Base-by-base conservation (phyloP, 371 early-diverging fungal species). In the Rhizopus microsporus region DNA sequence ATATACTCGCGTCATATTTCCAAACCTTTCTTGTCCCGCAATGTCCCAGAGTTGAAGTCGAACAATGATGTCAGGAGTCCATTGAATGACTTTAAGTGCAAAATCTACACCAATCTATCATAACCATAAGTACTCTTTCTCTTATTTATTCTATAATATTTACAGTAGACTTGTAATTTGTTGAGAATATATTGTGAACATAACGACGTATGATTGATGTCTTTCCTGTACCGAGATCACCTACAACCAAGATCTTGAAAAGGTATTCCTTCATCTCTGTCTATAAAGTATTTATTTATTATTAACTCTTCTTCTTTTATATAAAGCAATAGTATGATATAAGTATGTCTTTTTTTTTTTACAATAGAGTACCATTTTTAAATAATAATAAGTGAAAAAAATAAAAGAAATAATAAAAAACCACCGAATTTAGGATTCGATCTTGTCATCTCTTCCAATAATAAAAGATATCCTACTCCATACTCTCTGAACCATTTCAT, bases 1-100 rank as follows among this genome's bases (percentile, higher is more conserved):
- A 46, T 93, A 93, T 42, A 89, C 85, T 40, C 90, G 84, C 38
- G 90, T 90, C 73, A 92, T 81, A 46, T 84, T 86, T 16, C 88
- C 84, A 61, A 90, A 92, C 58, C 90, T 81, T 67, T 91, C 91
- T 63, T 92, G 90, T 29, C 46, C 46, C 9, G 92, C 92, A 68
- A 89, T 93, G 68, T 93, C 93, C 93, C 93, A 93, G 30, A 93
- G 75, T 59, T 93, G 91, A 56, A 87, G 77, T 58, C 84, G 72
- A 45, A 87, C 81, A 48, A 84, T 81, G 12, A 81, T 66, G 33
- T 71, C 73, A 17, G 74, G 69, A 42, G 74, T 77, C 83, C 82
- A 83, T 51, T 84, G 84, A 47, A 90, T 81, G 31, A 88, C 87
- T 68, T 92, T 92, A 46, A 90, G 79, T 32, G 90, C 90, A 73